Percentiles rank a stretch among this genome's conserved stretches.
Conservation (phyloP, 164 flowering plant genomes). For the Macadamia integrifolia region DNA sequence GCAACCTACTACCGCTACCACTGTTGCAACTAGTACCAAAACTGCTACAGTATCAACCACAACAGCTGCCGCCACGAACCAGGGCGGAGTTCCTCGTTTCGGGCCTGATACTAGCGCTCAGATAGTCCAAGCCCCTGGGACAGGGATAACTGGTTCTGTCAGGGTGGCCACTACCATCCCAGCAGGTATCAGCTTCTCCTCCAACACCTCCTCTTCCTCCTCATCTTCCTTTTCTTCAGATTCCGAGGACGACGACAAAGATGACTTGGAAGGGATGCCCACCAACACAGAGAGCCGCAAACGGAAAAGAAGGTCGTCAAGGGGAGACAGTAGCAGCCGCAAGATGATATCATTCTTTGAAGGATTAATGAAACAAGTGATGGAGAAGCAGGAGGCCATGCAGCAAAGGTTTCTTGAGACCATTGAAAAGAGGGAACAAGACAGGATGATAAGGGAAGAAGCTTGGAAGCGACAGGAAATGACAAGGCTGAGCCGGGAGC, state of each 20-base stretch:
- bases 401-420: slow-evolving; percentile 58
- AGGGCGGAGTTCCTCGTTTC: slow-evolving; percentile 7
- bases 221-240: slow-evolving; percentile 23
- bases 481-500: slow-evolving; percentile 48
- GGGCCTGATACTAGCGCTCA: slow-evolving; percentile 3
- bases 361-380: slow-evolving; percentile 57
- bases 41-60: not conserved
- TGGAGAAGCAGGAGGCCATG: slow-evolving; percentile 70
- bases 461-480: slow-evolving; percentile 74
- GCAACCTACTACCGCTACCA: slow-evolving; percentile 2
- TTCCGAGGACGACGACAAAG: slow-evolving; percentile 24
- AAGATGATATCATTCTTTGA: slow-evolving; percentile 58
- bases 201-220: slow-evolving; percentile 39
- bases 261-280: slow-evolving; percentile 19
- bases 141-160: not conserved
- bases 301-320: slow-evolving; percentile 28
- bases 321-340: slow-evolving; percentile 14
- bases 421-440: slow-evolving; percentile 72
- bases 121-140: not conserved
- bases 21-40: no score
- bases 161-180: slow-evolving; percentile 13
- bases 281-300: slow-evolving; percentile 23
- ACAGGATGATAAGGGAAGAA: slow-evolving; percentile 61
- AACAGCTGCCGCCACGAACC: slow-evolving; percentile 2
- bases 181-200: slow-evolving; percentile 47